Evolutionary conservation across 2,329 filamentous ascomycete species (phyloP), one percentile per base, ranked within the genome.

Genomic region (Colletotrichum cereale): DNA sequence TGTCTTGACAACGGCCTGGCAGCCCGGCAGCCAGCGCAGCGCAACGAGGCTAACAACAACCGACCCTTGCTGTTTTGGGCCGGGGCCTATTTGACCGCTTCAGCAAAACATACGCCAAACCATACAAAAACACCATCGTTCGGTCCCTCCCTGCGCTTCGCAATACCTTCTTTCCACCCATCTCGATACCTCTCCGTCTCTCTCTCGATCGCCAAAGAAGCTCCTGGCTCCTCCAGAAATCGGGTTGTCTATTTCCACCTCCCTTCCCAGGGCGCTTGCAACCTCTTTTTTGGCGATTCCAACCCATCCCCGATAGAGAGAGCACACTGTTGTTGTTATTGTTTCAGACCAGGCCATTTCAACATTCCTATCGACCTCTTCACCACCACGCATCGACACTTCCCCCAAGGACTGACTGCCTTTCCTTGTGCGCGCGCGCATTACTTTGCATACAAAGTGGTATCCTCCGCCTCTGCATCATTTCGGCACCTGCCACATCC

Each of bases 41-140:
- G 60, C 60, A 40, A 55, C 65, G 38, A 67, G 50, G 57, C 60
- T 47, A 65, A 72, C 64, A 68, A 72, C 71, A 73, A 44, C 60
- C 48, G 24, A 67, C 71, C 69, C 66, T 67, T 60, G 64, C 72
- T 73, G 72, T 73, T 73, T 72, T 72, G 60, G 64, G 72, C 56
- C 68, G 34, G 64, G 62, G 40, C 68, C 68, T 64, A 73, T 63
- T 65, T 72, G 69, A 72, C 67, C 56, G 62, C 72, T 73, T 50
- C 58, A 56, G 72, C 68, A 62, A 73, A 72, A 72, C 60, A 73
- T 61, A 72, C 58, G 67, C 58, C 52, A 53, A 64, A 64, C 72
- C 68, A 71, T 73, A 73, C 72, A 73, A 73, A 73, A 73, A 68
- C 72, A 72, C 67, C 72, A 47, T 48, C 69, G 34, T 50, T 73